Evolutionary conservation across 164 flowering plant species (phyloP).

Genomic region (Paratinospora sagittata): DNA sequence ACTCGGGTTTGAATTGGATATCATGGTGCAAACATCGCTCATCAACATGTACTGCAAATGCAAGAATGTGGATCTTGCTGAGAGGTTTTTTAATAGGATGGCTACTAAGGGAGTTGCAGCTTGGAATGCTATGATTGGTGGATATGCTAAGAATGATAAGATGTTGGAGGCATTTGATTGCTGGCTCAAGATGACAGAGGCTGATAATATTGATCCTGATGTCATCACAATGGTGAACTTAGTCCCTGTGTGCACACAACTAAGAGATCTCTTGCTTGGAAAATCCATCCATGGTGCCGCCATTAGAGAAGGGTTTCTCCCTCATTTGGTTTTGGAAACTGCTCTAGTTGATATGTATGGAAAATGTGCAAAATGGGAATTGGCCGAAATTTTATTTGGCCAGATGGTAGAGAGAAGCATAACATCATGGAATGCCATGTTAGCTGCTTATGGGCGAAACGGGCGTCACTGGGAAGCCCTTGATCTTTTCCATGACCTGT

Average conservation of each 20-base stretch:
- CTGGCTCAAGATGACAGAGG: constrained; percentile 40
- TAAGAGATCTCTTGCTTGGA: no score
- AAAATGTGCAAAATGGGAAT: constrained; percentile 27
- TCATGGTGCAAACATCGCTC: constrained; percentile 50
- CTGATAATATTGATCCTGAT: constrained; percentile 35
- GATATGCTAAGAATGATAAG: constrained; percentile 32
- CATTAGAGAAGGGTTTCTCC: constrained; percentile 44
- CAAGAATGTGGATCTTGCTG: constrained; percentile 37
- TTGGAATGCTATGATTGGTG: constrained; percentile 63
- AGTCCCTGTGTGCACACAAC: constrained; percentile 56
- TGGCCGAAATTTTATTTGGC: constrained; percentile 36
- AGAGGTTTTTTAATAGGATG: constrained; percentile 35
- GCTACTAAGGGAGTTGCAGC: constrained; percentile 29
- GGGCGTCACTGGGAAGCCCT: no score
- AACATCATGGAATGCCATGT: constrained; percentile 28
- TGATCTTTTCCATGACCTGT: no score
- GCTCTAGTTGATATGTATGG: constrained; percentile 71
- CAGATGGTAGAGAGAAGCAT: constrained; percentile 28
- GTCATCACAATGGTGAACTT: constrained; percentile 49
- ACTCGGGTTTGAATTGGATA: constrained; percentile 21
- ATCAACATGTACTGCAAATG: constrained; percentile 70
- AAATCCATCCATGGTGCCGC: constrained; percentile 56
- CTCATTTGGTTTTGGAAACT: constrained; percentile 54
- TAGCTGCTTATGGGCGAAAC: constrained; percentile 24
- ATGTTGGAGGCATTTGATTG: constrained; percentile 34